Evolutionary conservation across 2,329 filamentous ascomycete genomes (phyloP).

Genomic region (Phaeophleospora eucalypticola): DNA sequence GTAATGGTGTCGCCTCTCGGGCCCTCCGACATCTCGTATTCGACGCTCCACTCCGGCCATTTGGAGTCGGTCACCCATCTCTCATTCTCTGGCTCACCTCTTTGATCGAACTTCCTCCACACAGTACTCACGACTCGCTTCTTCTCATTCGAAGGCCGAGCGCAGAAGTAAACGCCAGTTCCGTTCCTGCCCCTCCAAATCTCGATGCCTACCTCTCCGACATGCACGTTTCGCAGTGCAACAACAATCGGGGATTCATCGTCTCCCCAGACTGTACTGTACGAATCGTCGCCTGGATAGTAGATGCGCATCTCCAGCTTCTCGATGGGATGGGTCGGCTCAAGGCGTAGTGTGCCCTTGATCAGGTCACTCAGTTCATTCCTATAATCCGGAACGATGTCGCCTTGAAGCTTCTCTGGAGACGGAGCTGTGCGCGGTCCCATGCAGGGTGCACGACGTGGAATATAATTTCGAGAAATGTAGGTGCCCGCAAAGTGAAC

Average conservation of each 20-base stretch:
- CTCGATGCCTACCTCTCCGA: conserved; percentile 36
- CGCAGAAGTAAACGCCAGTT: conserved; percentile 31
- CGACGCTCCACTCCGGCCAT: conserved; percentile 27
- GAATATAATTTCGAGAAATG: conserved; percentile 18
- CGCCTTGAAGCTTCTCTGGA: conserved; percentile 17
- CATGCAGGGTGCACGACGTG: conserved; percentile 19
- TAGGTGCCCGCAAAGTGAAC: conserved; percentile 41
- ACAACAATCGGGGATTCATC: conserved; percentile 36
- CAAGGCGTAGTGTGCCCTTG: conserved; percentile 30
- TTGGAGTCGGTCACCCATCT: conserved; percentile 30
- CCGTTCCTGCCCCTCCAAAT: conserved; percentile 32
- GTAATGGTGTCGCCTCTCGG: conserved; percentile 8
- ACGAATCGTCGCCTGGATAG: conserved; percentile 37
- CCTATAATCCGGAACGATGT: conserved; percentile 22
- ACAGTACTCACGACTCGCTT: conserved; percentile 27
- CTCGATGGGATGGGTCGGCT: conserved; percentile 23
- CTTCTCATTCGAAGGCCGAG: conserved; percentile 13
- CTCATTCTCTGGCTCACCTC: conserved; percentile 24
- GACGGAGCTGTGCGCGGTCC: conserved; percentile 2
- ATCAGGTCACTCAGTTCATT: conserved; percentile 33
- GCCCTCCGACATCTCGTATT: conserved; percentile 12
- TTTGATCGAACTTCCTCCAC: conserved; percentile 31
- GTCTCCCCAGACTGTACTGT: conserved; percentile 38
- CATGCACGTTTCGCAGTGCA: conserved; percentile 36
- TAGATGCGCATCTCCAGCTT: conserved; percentile 39